phyloP scores from a whole-genome alignment of 1,284 basidiomycete species.

The Trametes pubescens region DNA sequence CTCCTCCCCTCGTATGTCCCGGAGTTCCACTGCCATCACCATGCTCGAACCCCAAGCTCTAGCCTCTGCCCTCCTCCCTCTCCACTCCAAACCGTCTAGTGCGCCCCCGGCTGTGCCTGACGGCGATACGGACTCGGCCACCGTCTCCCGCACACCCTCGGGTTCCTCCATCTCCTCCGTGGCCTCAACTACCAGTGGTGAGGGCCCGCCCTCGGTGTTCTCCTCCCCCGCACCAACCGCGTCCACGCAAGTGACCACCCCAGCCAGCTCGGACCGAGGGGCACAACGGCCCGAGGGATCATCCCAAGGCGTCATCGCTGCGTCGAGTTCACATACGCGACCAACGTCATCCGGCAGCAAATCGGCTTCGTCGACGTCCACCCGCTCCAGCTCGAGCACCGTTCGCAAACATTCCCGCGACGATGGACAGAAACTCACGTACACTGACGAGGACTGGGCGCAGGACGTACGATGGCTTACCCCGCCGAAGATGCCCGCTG shows the following conservation, averaged over 20 bases:
- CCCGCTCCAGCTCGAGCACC: conserved; percentile 24
- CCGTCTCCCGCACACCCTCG: conserved; percentile 38
- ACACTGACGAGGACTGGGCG: conserved; percentile 65
- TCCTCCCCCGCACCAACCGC: conserved; percentile 42
- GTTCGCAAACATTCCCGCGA: conserved; percentile 44
- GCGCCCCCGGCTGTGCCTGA: conserved; percentile 20
- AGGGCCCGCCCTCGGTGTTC: conserved; percentile 33
- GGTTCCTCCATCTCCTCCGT: conserved; percentile 45
- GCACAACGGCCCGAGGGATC: conserved; percentile 17
- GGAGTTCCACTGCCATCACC: conserved; percentile 37
- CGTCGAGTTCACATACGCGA: conserved; percentile 32
- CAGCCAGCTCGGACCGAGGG: conserved; percentile 36
- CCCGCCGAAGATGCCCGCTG: conserved; percentile 44
- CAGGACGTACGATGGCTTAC: conserved; percentile 72
- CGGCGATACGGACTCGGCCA: conserved; percentile 24
- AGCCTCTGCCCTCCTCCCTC: conserved; percentile 37
- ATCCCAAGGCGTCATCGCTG: conserved; percentile 38
- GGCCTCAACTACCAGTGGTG: conserved; percentile 47
- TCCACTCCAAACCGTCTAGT: conserved; percentile 29
- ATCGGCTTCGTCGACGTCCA: conserved; percentile 31
- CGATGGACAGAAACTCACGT: conserved; percentile 40
- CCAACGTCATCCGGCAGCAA: conserved; percentile 26
- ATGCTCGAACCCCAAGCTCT: conserved; percentile 44
- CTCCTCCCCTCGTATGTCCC: conserved; percentile 54
- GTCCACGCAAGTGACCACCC: conserved; percentile 41